Evolutionary conservation across 371 early-diverging fungal species (phyloP).

Genomic region (Mucor saturninus): DNA sequence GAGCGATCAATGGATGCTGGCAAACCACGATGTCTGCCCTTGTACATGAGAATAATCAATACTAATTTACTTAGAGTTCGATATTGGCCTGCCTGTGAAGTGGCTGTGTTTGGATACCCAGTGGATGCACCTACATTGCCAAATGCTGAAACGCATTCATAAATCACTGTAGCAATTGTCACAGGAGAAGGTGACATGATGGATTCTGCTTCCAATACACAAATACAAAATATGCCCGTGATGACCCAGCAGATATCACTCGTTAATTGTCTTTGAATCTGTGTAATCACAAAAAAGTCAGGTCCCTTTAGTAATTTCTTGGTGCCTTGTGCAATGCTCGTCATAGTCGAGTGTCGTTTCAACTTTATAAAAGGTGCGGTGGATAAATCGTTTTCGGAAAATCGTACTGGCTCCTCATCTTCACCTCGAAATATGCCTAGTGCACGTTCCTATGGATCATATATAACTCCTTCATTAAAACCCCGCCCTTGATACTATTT

Average conservation of each 20-base stretch:
- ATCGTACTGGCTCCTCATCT: constrained; percentile 32
- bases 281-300: constrained; percentile 49
- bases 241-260: constrained; percentile 55
- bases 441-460: constrained; percentile 41
- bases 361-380: constrained; percentile 42
- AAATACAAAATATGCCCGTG: constrained; percentile 40
- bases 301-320: constrained; percentile 39
- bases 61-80: constrained; percentile 44
- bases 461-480: not conserved
- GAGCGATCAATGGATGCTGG: constrained; percentile 55
- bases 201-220: constrained; percentile 34
- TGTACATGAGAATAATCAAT: constrained; percentile 45
- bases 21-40: constrained; percentile 49
- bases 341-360: constrained; percentile 46
- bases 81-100: constrained; percentile 46
- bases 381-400: constrained; percentile 33
- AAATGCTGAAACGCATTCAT: constrained; percentile 52
- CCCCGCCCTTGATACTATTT: not conserved
- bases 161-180: constrained; percentile 43
- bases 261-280: constrained; percentile 48
- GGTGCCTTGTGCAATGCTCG: constrained; percentile 42
- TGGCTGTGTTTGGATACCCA: constrained; percentile 41
- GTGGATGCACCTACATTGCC: constrained; percentile 47
- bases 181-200: constrained; percentile 48
- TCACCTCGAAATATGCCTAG: constrained; percentile 51